Evolutionary conservation across 768 basidiomycete species (phyloP).

Genomic region (Astraeus odoratus): DNA sequence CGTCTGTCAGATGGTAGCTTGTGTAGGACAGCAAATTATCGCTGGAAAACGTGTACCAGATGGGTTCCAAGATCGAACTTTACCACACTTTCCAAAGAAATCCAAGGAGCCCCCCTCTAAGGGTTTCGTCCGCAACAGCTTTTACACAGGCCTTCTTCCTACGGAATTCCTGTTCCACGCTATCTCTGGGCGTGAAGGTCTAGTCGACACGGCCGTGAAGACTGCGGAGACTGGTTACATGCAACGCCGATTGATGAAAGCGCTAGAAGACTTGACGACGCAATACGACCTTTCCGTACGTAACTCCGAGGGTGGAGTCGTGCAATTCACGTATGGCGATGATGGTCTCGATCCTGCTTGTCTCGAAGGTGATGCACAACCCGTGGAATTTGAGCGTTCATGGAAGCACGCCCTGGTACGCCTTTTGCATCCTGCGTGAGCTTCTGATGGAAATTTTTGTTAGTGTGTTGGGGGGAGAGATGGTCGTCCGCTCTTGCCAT

Average conservation of each 20-base stretch:
- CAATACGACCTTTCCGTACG: slow-evolving; percentile 96
- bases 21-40: slow-evolving; percentile 99
- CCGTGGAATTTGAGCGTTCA: slow-evolving; percentile 82
- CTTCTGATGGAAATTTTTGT: slow-evolving; percentile 5
- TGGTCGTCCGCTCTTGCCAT: slow-evolving; percentile 72
- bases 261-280: slow-evolving; percentile 91
- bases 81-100: slow-evolving; percentile 99
- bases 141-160: slow-evolving; percentile 84
- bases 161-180: slow-evolving; percentile 99
- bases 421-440: neutral
- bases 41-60: slow-evolving; percentile 96
- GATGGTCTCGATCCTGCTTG: slow-evolving; percentile 97
- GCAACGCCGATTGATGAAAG: slow-evolving; percentile 98
- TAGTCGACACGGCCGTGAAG: slow-evolving; percentile 99
- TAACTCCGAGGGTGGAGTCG: slow-evolving; percentile 89
- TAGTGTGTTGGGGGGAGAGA: slow-evolving; percentile 58
- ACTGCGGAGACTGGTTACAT: slow-evolving; percentile 99
- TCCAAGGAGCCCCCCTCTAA: slow-evolving; percentile 94
- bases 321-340: slow-evolving; percentile 96
- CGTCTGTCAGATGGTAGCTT: slow-evolving; percentile 99
- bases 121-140: slow-evolving; percentile 97
- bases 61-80: slow-evolving; percentile 97
- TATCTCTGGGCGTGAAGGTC: slow-evolving; percentile 95
- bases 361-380: slow-evolving; percentile 91
- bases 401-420: slow-evolving; percentile 80